phyloP scores from a whole-genome alignment of 164 flowering plant species.

The Tetrastigma voinierianum region DNA sequence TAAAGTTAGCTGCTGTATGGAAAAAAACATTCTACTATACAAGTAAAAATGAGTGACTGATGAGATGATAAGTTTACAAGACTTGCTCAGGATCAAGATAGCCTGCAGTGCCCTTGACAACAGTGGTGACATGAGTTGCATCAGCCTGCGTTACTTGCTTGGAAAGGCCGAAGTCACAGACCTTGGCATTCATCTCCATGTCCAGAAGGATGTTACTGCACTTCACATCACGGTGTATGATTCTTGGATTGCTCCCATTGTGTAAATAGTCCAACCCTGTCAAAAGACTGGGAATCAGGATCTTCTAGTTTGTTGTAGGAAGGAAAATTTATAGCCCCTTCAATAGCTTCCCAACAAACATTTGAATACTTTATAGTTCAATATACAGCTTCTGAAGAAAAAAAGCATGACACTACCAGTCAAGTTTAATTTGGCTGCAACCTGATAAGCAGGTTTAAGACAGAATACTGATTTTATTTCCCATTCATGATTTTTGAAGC shows the following conservation, averaged over 20 bases:
- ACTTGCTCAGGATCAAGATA: constrained; percentile 92
- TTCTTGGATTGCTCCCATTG: constrained; percentile 74
- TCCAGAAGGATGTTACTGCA: constrained; percentile 82
- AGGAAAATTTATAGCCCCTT: neutral
- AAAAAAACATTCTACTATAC: constrained; percentile 5
- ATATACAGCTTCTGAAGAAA: no score
- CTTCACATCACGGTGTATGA: constrained; percentile 89
- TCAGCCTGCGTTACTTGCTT: constrained; percentile 72
- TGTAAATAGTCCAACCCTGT: constrained; percentile 84
- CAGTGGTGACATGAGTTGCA: constrained; percentile 75
- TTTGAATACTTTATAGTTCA: neutral
- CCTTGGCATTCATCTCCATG: constrained; percentile 76
- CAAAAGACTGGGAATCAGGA: constrained; percentile 6
- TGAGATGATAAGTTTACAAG: neutral
- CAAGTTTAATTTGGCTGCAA: no score
- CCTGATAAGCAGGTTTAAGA: no score
- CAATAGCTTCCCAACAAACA: no score
- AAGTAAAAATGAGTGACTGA: neutral
- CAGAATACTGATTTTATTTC: no score
- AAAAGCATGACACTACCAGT: no score
- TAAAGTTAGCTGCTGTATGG: neutral
- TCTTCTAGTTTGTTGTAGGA: neutral
- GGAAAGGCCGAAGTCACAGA: constrained; percentile 87
- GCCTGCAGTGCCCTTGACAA: constrained; percentile 88
- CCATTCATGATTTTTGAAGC: no score